Conservation (phyloP, 2,329 filamentous ascomycete genomes). For the Blumeria graminis region DNA sequence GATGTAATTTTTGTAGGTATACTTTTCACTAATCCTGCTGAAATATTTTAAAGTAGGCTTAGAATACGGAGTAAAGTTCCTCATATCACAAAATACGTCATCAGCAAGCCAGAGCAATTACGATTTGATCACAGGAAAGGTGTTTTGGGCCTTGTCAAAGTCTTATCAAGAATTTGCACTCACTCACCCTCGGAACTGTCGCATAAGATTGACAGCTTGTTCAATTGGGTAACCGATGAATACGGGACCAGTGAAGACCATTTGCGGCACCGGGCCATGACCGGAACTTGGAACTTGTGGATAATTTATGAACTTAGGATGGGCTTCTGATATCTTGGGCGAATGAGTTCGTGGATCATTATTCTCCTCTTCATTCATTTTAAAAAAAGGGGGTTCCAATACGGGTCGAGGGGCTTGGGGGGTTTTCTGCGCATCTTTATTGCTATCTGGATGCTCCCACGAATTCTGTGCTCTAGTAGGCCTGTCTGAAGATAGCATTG, state of each 20-base stretch:
- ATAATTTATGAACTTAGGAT: constrained; percentile 29
- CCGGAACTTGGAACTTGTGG: constrained; percentile 10
- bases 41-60: no score
- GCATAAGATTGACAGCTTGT: constrained; percentile 54
- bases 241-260: constrained; percentile 80
- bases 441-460: background rate
- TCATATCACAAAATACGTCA: no score
- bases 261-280: constrained; percentile 25
- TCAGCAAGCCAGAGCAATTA: no score
- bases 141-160: no score
- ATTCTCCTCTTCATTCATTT: constrained; percentile 2
- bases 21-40: no score
- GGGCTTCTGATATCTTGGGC: constrained; percentile 14
- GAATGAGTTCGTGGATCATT: constrained; percentile 18
- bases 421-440: background rate
- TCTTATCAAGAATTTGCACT: no score
- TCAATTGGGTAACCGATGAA: constrained; percentile 81
- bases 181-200: constrained; percentile 14
- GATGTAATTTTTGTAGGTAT: no score
- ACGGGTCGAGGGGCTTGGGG: background rate
- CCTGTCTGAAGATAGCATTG: background rate
- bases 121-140: no score
- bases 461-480: background rate
- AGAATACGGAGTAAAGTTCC: no score
- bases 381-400: background rate